These are phyloP conservation scores for Solanum chilense DNA, from an alignment of 257 asterid genomes.

Conservation along the genomic window DNA sequence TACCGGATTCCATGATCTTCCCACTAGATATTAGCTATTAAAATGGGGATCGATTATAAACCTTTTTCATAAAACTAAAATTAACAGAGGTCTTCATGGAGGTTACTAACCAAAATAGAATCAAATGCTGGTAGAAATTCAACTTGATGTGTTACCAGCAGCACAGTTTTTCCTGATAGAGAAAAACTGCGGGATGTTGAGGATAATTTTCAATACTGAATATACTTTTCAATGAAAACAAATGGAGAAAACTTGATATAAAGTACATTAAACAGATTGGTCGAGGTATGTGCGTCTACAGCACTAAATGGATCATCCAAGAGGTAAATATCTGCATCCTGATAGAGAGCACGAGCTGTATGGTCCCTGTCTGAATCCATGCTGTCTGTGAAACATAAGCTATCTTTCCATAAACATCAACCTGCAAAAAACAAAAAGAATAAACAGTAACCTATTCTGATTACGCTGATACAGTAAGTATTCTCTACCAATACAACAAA, in stretches of 20 bases:
- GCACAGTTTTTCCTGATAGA: slow-evolving; percentile 55
- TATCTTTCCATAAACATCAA: slow-evolving; percentile 52
- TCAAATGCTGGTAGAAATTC: slow-evolving; percentile 88
- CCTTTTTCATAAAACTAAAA: neutral
- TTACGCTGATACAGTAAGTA: neutral
- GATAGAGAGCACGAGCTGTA: slow-evolving; percentile 91
- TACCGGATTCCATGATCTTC: slow-evolving; percentile 14
- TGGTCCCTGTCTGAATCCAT: slow-evolving; percentile 92
- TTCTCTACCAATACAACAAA: no score
- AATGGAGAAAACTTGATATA: no score
- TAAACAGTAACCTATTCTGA: neutral
- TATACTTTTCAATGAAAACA: neutral
- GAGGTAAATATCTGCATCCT: slow-evolving; percentile 77
- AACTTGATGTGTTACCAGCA: slow-evolving; percentile 90
- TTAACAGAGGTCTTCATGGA: neutral
- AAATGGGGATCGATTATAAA: neutral
- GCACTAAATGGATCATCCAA: slow-evolving; percentile 95
- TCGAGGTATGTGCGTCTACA: slow-evolving; percentile 85
- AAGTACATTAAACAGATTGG: slow-evolving; percentile 60
- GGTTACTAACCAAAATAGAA: slow-evolving; percentile 42
- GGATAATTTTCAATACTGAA: neutral
- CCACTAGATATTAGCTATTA: neutral
- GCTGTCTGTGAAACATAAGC: slow-evolving; percentile 96
- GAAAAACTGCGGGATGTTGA: slow-evolving; percentile 7
- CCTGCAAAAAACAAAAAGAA: no score